phyloP scores from a whole-genome alignment of 768 basidiomycete species.

The Calocera viscosa region DNA sequence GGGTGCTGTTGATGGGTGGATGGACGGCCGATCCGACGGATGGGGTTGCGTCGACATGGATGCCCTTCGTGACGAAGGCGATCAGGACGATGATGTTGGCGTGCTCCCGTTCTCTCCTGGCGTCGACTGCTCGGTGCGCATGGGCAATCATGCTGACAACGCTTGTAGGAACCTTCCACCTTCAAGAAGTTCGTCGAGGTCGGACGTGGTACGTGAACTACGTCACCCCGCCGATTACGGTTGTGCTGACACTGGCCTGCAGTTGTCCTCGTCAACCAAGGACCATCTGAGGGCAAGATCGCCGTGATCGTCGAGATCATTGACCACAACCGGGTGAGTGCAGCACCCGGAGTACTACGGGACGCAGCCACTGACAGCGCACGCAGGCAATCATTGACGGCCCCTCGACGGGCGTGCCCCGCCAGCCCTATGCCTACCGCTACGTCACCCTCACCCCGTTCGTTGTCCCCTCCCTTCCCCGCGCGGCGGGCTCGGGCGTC shows the following conservation, averaged over 20 bases:
- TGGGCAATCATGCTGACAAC: slow-evolving; percentile 1
- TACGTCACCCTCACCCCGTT: slow-evolving; percentile 85
- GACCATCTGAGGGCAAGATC: slow-evolving; percentile 74
- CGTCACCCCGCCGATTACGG: background rate
- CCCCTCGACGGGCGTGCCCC: slow-evolving; percentile 79
- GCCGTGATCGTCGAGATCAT: slow-evolving; percentile 96
- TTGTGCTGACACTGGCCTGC: slow-evolving; percentile 10
- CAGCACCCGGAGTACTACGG: background rate
- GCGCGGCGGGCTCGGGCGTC: slow-evolving; percentile 66
- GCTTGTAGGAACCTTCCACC: slow-evolving; percentile 54
- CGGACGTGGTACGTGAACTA: slow-evolving; percentile 61
- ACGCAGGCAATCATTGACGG: slow-evolving; percentile 88
- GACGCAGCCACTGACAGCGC: background rate
- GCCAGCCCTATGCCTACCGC: slow-evolving; percentile 84
- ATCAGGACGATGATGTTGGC: no score
- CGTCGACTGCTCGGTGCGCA: background rate
- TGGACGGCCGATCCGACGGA: background rate
- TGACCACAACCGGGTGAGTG: slow-evolving; percentile 90
- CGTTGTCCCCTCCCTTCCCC: slow-evolving; percentile 70
- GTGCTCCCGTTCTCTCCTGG: no score
- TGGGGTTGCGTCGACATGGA: background rate
- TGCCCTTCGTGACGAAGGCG: background rate
- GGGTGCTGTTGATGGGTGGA: background rate
- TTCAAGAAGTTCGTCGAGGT: slow-evolving; percentile 98
- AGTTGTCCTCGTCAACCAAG: slow-evolving; percentile 90